A percentile compares a stretch with the other conserved stretches of the same genome.
Conservation (phyloP, 352 stramenopile species). For the Halophytophthora batemanensis region DNA sequence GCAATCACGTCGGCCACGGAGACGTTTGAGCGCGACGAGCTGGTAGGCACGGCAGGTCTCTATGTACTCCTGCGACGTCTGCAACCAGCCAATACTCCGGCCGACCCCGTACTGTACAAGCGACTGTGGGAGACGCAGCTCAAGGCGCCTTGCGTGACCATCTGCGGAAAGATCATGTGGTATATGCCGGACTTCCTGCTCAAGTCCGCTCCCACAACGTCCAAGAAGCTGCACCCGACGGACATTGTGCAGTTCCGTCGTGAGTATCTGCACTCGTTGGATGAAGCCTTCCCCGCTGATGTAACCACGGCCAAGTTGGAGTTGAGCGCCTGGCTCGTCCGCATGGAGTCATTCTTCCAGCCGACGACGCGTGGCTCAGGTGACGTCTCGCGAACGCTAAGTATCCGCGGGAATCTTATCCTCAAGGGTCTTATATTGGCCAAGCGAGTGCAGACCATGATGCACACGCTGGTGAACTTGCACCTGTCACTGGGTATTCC, state of each 20-base stretch:
- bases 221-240: constrained; percentile 76
- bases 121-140: constrained; percentile 87
- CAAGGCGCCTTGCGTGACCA: constrained; percentile 79
- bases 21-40: constrained; percentile 84
- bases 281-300: constrained; percentile 75
- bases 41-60: constrained; percentile 86
- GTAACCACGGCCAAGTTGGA: constrained; percentile 80
- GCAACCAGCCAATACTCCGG: constrained; percentile 76
- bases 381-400: constrained; percentile 68
- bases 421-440: constrained; percentile 89
- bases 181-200: constrained; percentile 86
- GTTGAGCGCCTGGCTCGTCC: constrained; percentile 80
- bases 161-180: constrained; percentile 84
- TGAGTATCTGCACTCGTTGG: constrained; percentile 75
- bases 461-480: constrained; percentile 86
- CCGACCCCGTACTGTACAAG: constrained; percentile 89
- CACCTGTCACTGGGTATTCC: constrained; percentile 86
- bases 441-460: constrained; percentile 87
- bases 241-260: constrained; percentile 78
- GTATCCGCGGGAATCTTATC: constrained; percentile 87
- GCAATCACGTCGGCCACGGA: constrained; percentile 83
- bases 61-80: constrained; percentile 89
- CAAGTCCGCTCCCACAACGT: constrained; percentile 78
- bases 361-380: constrained; percentile 72
- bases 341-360: constrained; percentile 88